Evolutionary conservation across 768 basidiomycete genomes (phyloP), one percentile per base, ranked within the genome.

Genomic region (Lactarius deliciosus): DNA sequence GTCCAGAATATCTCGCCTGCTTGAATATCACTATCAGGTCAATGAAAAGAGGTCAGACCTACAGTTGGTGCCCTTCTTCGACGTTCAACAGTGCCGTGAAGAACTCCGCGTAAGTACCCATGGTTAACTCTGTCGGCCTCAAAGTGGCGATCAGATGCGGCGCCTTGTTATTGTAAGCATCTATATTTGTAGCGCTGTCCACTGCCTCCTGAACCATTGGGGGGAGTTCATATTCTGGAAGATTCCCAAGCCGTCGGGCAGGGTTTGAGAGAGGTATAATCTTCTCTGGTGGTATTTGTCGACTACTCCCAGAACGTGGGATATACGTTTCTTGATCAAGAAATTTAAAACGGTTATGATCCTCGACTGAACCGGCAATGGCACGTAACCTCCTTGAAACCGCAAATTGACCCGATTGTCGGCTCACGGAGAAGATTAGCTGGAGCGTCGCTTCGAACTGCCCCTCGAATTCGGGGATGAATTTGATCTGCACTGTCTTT

Each of bases 11-110:
- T 67, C 57, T 41, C 30, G 41, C 50, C 66, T 67, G 15, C 5
- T 3, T 13, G 10, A 43, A 87, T 80, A 56, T 80, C 69, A 20
- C 74, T 72, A 45, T 77, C 11, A 22, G 38, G 18, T 16, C 16
- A 38, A 15, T 38, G 40, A 41, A 8, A 63, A 25, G 32, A 15
- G 25, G 5, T 25, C 74, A 72, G 5, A 86, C 81, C 34, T 76
- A 70, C 73, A 85, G 84, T 5, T 87, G 85, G 9, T 80, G 78
- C 15, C 81, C 78, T 40, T 76, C 75, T 53, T 68, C 60, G 4
- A 70, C 36, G 7, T 59, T 64, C 11, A 70, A 43, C 32, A 67
- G 32, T 2, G 61, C 57, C 3, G 41, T 45, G 15, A 63, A 67
- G 30, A 36, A 67, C 34, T 63, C 11, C 4, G 40, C 5, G 25